These are phyloP conservation scores for Reticulascus tulasneorum DNA, from an alignment of 2,329 filamentous ascomycete species.

Conservation along the genomic window DNA sequence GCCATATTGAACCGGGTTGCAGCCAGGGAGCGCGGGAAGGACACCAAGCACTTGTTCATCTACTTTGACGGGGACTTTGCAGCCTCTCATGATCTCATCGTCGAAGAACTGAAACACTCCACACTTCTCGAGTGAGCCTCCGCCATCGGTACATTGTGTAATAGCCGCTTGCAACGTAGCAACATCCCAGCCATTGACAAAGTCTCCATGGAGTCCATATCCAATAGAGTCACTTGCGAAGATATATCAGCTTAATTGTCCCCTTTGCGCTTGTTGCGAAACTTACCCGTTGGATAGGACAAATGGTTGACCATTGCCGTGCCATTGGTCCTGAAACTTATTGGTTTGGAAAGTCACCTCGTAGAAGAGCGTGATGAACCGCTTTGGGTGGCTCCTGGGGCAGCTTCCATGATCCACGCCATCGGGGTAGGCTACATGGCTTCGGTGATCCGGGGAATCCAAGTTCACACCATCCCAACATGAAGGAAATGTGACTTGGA, in stretches of 20 bases:
- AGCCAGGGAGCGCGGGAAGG: conserved; percentile 48
- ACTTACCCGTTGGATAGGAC: conserved; percentile 58
- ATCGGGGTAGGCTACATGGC: conserved; percentile 51
- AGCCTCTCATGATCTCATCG: conserved; percentile 36
- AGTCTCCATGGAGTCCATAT: conserved; percentile 68
- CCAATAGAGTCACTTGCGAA: conserved; percentile 47
- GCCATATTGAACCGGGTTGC: conserved; percentile 40
- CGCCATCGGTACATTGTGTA: conserved; percentile 59
- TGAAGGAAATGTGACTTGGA: conserved; percentile 54
- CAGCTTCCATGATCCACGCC: conserved; percentile 43
- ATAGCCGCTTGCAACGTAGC: conserved; percentile 62
- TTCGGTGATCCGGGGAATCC: conserved; percentile 51
- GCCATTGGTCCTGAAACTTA: conserved; percentile 48
- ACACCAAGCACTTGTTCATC: conserved; percentile 40
- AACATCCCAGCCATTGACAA: conserved; percentile 69
- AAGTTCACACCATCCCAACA: conserved; percentile 61
- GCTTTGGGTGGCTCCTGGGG: conserved; percentile 46
- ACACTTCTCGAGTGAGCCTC: conserved; percentile 59
- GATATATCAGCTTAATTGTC: conserved; percentile 36
- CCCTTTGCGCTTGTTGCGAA: background rate
- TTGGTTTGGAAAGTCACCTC: conserved; percentile 59
- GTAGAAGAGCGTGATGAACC: conserved; percentile 53
- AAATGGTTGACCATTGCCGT: conserved; percentile 55
- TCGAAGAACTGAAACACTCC: conserved; percentile 43
- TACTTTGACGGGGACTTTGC: conserved; percentile 45